These are phyloP conservation scores for Gaultheria prostrata DNA, from an alignment of 148 eudicot species.

Conservation along the genomic window DNA sequence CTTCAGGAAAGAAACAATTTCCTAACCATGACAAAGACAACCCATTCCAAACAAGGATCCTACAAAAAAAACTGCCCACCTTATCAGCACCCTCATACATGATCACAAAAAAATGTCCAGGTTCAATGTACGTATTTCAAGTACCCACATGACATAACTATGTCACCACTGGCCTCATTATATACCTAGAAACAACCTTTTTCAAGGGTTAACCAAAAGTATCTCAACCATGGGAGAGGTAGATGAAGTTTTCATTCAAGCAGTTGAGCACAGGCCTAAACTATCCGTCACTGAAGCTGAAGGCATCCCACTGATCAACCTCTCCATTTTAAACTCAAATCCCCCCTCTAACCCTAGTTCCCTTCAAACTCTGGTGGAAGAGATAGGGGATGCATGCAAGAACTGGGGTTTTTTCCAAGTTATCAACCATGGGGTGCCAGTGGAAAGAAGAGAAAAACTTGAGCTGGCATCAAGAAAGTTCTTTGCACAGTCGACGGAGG, in stretches of 20 bases:
- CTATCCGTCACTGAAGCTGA: background rate
- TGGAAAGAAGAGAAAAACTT: constrained; percentile 23
- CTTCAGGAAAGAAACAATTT: too few species aligned
- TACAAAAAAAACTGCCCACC: too few species aligned
- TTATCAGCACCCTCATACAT: background rate
- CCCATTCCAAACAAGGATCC: too few species aligned
- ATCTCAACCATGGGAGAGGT: constrained; percentile 7
- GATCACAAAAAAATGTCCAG: background rate
- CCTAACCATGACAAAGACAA: too few species aligned
- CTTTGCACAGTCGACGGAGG: constrained; percentile 34
- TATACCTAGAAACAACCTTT: background rate
- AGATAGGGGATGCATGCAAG: constrained; percentile 45
- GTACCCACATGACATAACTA: background rate
- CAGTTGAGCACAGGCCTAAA: constrained; percentile 21
- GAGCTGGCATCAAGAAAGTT: constrained; percentile 33
- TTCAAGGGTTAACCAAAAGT: background rate
- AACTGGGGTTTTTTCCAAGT: constrained; percentile 63
- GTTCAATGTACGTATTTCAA: background rate
- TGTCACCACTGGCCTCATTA: background rate
- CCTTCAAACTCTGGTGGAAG: constrained; percentile 7
- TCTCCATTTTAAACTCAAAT: constrained; percentile 20
- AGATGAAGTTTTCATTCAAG: constrained; percentile 17
- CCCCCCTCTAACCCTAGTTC: constrained; percentile 3
- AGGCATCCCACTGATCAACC: constrained; percentile 47
- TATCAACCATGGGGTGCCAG: constrained; percentile 47